A percentile compares a stretch with the other conserved stretches of the same genome.
Conservation (phyloP, 2,329 filamentous ascomycete genomes). For the Aspergillus texensis region DNA sequence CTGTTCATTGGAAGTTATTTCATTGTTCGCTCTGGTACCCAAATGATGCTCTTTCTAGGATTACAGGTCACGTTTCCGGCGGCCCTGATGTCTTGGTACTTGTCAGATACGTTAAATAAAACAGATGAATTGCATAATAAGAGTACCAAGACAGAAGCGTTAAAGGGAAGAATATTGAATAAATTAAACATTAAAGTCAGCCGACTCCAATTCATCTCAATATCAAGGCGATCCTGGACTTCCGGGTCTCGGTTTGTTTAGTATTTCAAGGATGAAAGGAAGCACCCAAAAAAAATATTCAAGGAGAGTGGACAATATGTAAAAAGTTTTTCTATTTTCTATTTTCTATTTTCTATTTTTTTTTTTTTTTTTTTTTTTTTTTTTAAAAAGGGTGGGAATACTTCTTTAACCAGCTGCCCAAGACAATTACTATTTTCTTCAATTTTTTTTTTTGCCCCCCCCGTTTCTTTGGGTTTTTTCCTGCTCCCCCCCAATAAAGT, state of each 20-base stretch:
- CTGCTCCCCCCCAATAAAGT: too few species aligned
- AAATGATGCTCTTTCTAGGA: constrained; percentile 1
- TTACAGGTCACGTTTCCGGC: constrained; percentile 3
- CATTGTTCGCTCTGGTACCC: constrained; percentile 2
- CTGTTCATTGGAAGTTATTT: constrained; percentile 5
- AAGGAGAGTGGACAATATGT: neutral
- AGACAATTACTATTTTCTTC: too few species aligned
- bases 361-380: neutral
- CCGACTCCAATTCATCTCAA: neutral
- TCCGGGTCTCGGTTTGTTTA: neutral
- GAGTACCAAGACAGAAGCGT: neutral
- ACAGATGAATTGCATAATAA: neutral
- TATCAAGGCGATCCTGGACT: neutral
- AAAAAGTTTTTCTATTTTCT: too few species aligned
- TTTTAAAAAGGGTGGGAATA: too few species aligned
- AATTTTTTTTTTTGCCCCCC: too few species aligned
- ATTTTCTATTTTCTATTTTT: too few species aligned
- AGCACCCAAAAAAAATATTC: neutral
- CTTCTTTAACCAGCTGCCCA: too few species aligned
- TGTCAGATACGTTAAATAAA: neutral
- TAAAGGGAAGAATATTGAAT: neutral
- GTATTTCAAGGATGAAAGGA: neutral
- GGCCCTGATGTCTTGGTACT: constrained; percentile 4
- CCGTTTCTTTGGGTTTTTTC: too few species aligned
- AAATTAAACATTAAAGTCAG: neutral